These are phyloP conservation scores for Picea glauca DNA, from an alignment of 75 land plant species.

Conservation along the genomic window DNA sequence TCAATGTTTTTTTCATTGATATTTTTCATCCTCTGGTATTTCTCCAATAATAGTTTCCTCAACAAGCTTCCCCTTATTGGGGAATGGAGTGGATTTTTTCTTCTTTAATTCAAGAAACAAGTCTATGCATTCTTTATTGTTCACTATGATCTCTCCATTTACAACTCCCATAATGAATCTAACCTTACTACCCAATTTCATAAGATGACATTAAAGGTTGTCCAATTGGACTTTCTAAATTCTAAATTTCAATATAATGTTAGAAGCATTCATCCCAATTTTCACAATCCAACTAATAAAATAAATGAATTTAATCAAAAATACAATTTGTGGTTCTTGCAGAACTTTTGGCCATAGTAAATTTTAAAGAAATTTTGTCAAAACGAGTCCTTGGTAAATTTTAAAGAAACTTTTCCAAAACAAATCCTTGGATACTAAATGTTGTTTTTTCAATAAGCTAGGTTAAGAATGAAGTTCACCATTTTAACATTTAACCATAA, in stretches of 20 bases:
- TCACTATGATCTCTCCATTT: slow-evolving; percentile 83
- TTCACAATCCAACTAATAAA: too few relatives aligned
- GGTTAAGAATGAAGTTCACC: too few relatives aligned
- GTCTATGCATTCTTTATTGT: slow-evolving; percentile 84
- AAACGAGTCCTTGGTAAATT: too few relatives aligned
- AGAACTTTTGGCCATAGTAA: neutral
- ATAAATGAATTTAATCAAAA: neutral
- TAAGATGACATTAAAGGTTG: slow-evolving; percentile 57
- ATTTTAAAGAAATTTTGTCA: neutral
- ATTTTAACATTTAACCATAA: too few relatives aligned
- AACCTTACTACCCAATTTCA: slow-evolving; percentile 84
- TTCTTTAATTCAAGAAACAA: slow-evolving; percentile 64
- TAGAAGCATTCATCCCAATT: neutral
- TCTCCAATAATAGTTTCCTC: slow-evolving; percentile 66
- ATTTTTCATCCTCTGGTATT: slow-evolving; percentile 28
- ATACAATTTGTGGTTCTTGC: neutral
- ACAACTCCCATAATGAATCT: slow-evolving; percentile 90
- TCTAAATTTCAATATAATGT: neutral
- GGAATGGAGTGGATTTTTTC: slow-evolving; percentile 89
- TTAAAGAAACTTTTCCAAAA: too few relatives aligned
- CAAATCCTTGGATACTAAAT: too few relatives aligned
- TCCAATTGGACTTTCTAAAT: slow-evolving; percentile 68
- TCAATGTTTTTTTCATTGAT: slow-evolving; percentile 32
- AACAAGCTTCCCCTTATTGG: slow-evolving; percentile 60
- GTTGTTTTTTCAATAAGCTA: too few relatives aligned